A percentile compares a stretch with the other conserved stretches of the same genome.
Evolutionary conservation across 2,329 filamentous ascomycete genomes (phyloP).

Genomic region (Colletotrichum australisinense): DNA sequence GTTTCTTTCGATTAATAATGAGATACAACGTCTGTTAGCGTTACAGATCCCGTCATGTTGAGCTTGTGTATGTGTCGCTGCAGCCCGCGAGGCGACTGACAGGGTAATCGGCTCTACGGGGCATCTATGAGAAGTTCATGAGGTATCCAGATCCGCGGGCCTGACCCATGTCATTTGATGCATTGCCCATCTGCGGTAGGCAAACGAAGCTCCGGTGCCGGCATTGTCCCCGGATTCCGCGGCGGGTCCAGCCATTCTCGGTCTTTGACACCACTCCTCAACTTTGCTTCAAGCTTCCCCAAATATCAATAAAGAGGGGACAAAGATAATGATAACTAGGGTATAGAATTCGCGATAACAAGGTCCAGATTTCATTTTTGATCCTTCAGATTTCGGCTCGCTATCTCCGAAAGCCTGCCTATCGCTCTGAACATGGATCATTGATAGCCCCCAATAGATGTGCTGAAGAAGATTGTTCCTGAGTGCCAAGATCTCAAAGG

Average conservation of each 20-base stretch:
- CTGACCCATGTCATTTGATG: not conserved
- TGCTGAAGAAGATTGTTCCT: not conserved
- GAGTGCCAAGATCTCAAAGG: not conserved
- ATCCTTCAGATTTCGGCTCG: not conserved
- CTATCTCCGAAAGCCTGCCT: not conserved
- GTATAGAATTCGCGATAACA: not conserved
- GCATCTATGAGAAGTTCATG: not conserved
- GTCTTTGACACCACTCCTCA: not conserved
- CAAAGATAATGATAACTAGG: not conserved
- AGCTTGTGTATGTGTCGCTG: no score
- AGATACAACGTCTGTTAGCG: no score
- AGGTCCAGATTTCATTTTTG: not conserved
- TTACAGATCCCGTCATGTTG: no score
- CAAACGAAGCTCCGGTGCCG: not conserved
- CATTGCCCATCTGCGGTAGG: not conserved
- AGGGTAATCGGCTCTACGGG: not conserved
- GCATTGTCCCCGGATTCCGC: no score
- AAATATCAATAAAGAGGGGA: not conserved
- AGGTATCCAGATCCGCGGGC: not conserved
- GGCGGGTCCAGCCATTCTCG: not conserved
- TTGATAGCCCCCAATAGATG: not conserved
- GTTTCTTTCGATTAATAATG: not conserved
- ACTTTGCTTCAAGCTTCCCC: not conserved
- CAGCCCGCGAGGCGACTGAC: not conserved
- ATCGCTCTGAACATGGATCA: not conserved